Conservation (phyloP, 306 rosid species). For the Vigna angularis region DNA sequence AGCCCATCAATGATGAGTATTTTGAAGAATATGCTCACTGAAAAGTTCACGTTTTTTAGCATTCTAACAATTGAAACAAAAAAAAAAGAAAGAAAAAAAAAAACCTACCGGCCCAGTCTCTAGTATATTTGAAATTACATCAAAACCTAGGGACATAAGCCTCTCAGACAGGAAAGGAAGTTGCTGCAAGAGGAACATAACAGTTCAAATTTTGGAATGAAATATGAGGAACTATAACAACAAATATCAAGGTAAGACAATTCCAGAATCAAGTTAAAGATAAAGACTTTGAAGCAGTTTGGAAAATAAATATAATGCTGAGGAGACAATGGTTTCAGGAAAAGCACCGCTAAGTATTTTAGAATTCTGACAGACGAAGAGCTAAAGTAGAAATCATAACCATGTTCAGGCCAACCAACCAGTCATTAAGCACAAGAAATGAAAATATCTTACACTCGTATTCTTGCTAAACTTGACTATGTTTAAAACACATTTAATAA, state of each 20-base stretch:
- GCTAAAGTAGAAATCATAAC: constrained; percentile 38
- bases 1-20: constrained; percentile 26
- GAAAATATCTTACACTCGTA: constrained; percentile 61
- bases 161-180: constrained; percentile 76
- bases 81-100: constrained; percentile 13
- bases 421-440: constrained; percentile 27
- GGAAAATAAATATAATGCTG: constrained; percentile 28
- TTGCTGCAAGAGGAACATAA: constrained; percentile 61
- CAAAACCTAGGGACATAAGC: constrained; percentile 80
- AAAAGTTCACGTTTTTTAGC: background rate
- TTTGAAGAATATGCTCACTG: constrained; percentile 15
- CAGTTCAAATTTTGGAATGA: constrained; percentile 38
- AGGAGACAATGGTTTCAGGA: constrained; percentile 22
- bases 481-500: constrained; percentile 66
- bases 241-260: constrained; percentile 28
- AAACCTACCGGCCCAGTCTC: constrained; percentile 85
- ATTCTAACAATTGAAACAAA: constrained; percentile 23
- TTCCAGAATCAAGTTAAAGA: constrained; percentile 32
- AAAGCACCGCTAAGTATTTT: background rate
- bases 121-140: constrained; percentile 80
- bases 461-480: constrained; percentile 68
- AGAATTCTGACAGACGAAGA: constrained; percentile 23
- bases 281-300: constrained; percentile 2
- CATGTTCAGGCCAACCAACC: constrained; percentile 32
- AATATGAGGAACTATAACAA: constrained; percentile 29